Base-by-base conservation (phyloP, 257 asterid genomes). In the Solanum tarijense region DNA sequence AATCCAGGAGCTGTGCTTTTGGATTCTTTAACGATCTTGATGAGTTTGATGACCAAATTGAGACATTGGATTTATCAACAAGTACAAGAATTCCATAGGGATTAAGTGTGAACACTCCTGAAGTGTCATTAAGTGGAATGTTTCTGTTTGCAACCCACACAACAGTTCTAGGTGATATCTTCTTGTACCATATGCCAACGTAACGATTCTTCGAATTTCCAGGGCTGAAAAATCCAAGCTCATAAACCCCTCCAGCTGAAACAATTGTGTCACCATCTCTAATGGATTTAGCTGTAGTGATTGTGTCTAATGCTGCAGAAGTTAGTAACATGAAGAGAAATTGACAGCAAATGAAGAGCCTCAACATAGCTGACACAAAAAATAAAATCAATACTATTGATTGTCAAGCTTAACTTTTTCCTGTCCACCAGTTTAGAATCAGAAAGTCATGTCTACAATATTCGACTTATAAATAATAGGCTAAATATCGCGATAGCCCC, bases 111-210 rank as follows among this genome's bases (percentile, higher is more conserved):
- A 87, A 74, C 85, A 60, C 38, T 31, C 87, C 89, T 36, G 39
- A 79, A 31, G 73, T 81, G 23, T 41, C 69, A 35, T 66, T 81
- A 7, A 87, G 58, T 13, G 89, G 87, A 79, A n/a, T 62, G 1
- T 81, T 20, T 81, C 83, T 79, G 58, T 87, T 87, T 3, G 89
- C 89, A 65, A 81, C 83, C 89, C 89, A 87, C 2, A 66, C 81
- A 4, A 87, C 83, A 7, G 29, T 25, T 36, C 0, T n/a, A 29
- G 69, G 13, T 29, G 81, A 38, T 41, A 34, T 21, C 2, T 32
- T 65, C 60, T 62, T 87, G 81, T 76, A 87, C 86, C 89, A 87
- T 75, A 87, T 87, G 39, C 86, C 89, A 38, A 87, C 6, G 20
- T 76, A 87, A 5, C 46, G 84, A 65, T 81, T 87, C 23, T 81